Percentiles rank a stretch among this genome's conserved stretches.
These are phyloP conservation scores for Penicillium nordicum DNA, from an alignment of 2,329 filamentous ascomycete genomes.

Conservation along the genomic window DNA sequence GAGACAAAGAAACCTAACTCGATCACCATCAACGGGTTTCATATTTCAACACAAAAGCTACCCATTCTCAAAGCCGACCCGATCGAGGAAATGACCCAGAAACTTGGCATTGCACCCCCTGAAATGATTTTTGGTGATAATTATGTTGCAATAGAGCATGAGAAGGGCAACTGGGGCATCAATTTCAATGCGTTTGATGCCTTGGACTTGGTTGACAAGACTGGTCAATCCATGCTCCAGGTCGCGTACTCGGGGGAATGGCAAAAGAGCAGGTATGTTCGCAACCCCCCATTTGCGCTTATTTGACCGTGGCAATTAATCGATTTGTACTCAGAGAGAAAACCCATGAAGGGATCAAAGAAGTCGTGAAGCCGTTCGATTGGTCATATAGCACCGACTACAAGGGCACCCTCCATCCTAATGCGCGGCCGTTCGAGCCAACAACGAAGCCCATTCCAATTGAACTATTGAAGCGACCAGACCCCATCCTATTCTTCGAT, in stretches of 20 bases:
- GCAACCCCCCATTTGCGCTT: neutral
- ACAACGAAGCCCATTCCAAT: constrained; percentile 67
- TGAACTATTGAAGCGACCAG: constrained; percentile 78
- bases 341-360: constrained; percentile 79
- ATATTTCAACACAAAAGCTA: constrained; percentile 78
- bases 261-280: constrained; percentile 61
- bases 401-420: constrained; percentile 61
- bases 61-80: constrained; percentile 90
- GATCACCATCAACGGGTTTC: constrained; percentile 65
- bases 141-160: constrained; percentile 69
- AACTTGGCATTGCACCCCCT: constrained; percentile 79
- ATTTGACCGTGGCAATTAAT: constrained; percentile 36
- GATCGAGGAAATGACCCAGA: constrained; percentile 78
- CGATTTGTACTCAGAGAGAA: constrained; percentile 57
- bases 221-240: constrained; percentile 82
- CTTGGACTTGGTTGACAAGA: constrained; percentile 90
- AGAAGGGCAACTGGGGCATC: constrained; percentile 71
- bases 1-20: constrained; percentile 47
- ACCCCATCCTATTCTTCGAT: constrained; percentile 95
- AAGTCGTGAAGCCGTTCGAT: constrained; percentile 93
- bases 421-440: constrained; percentile 40
- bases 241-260: constrained; percentile 91
- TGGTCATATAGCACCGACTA: constrained; percentile 97
- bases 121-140: constrained; percentile 99
- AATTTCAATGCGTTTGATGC: constrained; percentile 83